Percentiles rank a stretch among this genome's conserved stretches.
These are phyloP conservation scores for Colletotrichum brevisporum DNA, from an alignment of 2,329 filamentous ascomycete genomes.

Conservation along the genomic window DNA sequence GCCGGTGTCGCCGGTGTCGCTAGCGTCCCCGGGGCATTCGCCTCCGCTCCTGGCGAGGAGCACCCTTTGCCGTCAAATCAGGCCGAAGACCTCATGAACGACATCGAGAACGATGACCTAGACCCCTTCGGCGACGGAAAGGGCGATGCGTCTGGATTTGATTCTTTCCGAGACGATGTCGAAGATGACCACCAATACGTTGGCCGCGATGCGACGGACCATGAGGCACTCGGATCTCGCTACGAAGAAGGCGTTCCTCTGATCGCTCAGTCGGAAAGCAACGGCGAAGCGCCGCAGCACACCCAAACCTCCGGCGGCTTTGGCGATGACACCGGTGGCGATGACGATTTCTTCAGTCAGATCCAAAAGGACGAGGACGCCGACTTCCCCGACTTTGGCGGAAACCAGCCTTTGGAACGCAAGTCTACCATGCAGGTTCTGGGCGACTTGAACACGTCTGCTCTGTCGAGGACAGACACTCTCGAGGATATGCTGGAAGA, in stretches of 20 bases:
- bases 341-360: slow-evolving; percentile 75
- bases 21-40: background rate
- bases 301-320: slow-evolving; percentile 47
- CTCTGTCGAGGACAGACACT: slow-evolving; percentile 43
- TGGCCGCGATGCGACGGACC: slow-evolving; percentile 59
- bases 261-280: slow-evolving; percentile 58
- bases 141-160: slow-evolving; percentile 40
- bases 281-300: slow-evolving; percentile 44
- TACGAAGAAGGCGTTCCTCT: slow-evolving; percentile 80
- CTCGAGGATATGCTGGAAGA: slow-evolving; percentile 51
- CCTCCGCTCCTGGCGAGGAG: slow-evolving; percentile 43
- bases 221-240: slow-evolving; percentile 67
- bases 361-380: slow-evolving; percentile 54
- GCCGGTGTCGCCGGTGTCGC: too few relatives aligned
- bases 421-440: slow-evolving; percentile 81
- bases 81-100: slow-evolving; percentile 66
- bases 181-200: slow-evolving; percentile 52
- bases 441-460: slow-evolving; percentile 59
- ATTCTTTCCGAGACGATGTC: slow-evolving; percentile 34
- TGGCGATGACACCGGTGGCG: slow-evolving; percentile 61
- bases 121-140: slow-evolving; percentile 54
- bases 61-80: slow-evolving; percentile 64
- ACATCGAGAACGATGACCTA: slow-evolving; percentile 63
- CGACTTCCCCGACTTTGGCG: slow-evolving; percentile 44
- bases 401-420: slow-evolving; percentile 64